Evolutionary conservation across 257 asterid species (phyloP).

Genomic region (Gardenia jasminoides): DNA sequence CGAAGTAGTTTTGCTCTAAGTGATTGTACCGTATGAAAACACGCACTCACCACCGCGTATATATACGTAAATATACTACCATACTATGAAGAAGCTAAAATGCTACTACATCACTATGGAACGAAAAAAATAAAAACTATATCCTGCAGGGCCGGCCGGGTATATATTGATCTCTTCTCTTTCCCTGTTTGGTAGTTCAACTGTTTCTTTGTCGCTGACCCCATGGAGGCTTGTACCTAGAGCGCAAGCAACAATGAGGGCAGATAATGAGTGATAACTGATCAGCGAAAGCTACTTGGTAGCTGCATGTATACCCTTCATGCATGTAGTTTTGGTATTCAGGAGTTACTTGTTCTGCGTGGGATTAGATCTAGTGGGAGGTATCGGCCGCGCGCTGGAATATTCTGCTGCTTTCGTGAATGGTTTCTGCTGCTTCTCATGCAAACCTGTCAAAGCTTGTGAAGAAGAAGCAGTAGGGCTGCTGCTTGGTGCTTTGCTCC

Average conservation of each 20-base stretch:
- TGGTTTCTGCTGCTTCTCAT: slow-evolving; percentile 19
- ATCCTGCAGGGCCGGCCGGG: not conserved
- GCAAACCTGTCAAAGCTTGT: slow-evolving; percentile 12
- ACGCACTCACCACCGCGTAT: too few relatives aligned
- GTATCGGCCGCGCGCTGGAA: slow-evolving; percentile 25
- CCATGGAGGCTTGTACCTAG: not conserved
- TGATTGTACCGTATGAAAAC: too few relatives aligned
- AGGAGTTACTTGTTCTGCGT: slow-evolving; percentile 36
- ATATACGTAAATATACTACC: too few relatives aligned
- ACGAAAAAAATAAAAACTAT: not conserved
- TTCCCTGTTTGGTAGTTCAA: not conserved
- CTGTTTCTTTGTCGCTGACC: not conserved
- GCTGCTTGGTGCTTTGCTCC: not conserved
- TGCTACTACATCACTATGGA: not conserved
- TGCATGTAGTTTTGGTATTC: not conserved
- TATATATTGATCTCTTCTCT: not conserved
- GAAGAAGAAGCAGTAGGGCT: slow-evolving; percentile 1
- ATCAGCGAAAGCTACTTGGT: not conserved
- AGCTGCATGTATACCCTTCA: not conserved
- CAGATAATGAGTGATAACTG: not conserved
- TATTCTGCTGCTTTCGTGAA: slow-evolving; percentile 24
- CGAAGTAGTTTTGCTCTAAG: too few relatives aligned
- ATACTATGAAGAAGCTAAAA: not conserved
- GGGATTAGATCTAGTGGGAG: slow-evolving; percentile 37
- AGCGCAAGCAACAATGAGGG: not conserved